phyloP scores from a whole-genome alignment of 495 filamentous ascomycete genomes.

The Neurospora discreta region DNA sequence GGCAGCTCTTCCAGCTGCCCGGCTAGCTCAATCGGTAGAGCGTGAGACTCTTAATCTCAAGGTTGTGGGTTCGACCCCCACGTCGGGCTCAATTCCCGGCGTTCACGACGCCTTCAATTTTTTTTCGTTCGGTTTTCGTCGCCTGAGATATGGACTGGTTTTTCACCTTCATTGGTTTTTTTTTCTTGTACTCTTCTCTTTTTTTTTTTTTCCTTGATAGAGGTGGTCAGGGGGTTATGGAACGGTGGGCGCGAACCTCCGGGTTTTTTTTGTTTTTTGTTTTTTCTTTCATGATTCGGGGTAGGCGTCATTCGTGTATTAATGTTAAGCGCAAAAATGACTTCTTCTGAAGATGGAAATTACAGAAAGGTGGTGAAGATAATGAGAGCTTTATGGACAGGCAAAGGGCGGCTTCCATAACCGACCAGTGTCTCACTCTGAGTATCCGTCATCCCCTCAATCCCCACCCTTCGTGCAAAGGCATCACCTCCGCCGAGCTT shows the following conservation, averaged over 20 bases:
- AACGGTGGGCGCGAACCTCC: too few species aligned
- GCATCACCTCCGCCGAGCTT: not conserved
- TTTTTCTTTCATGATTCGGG: not conserved
- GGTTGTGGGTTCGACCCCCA: not conserved
- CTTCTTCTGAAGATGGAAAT: not conserved
- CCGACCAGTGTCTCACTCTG: not conserved
- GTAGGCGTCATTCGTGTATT: not conserved
- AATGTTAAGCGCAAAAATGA: not conserved
- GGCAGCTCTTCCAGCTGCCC: not conserved
- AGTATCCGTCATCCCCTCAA: not conserved
- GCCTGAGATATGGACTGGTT: not conserved
- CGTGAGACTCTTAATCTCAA: slow-evolving; percentile 50
- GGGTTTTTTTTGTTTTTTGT: not conserved
- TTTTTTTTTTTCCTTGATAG: too few species aligned
- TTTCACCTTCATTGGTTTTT: not conserved
- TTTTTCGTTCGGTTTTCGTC: not conserved
- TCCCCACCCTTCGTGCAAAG: not conserved
- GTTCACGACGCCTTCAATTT: not conserved
- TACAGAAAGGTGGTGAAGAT: too few species aligned
- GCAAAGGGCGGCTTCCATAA: not conserved
- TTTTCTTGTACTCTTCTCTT: not conserved
- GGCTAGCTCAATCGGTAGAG: slow-evolving; percentile 67
- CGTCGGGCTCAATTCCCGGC: not conserved
- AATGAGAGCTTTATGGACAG: not conserved
- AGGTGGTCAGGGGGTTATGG: too few species aligned